These are phyloP conservation scores for Dimocarpus longan DNA, from an alignment of 345 rosid species.

Conservation along the genomic window DNA sequence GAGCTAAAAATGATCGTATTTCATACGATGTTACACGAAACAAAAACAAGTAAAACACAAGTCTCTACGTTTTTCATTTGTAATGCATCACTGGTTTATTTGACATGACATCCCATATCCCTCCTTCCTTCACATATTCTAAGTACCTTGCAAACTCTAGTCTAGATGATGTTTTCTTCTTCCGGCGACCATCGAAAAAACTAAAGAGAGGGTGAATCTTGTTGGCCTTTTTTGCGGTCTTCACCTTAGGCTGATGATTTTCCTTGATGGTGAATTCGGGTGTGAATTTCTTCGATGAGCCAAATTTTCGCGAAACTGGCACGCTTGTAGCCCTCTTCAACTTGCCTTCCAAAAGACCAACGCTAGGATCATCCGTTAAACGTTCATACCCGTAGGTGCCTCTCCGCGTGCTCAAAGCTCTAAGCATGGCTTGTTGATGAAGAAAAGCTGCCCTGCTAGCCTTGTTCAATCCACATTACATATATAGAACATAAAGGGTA, in stretches of 20 bases:
- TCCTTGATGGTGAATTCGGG: constrained; percentile 1
- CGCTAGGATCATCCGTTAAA: constrained; percentile 40
- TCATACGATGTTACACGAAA: constrained; percentile 4
- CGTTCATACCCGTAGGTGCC: constrained; percentile 49
- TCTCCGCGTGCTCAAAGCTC: constrained; percentile 64
- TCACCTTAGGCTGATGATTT: constrained; percentile 5
- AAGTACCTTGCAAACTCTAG: constrained; percentile 75
- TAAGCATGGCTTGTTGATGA: constrained; percentile 40
- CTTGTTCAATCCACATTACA: background rate
- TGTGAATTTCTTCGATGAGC: constrained; percentile 20
- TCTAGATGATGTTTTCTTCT: constrained; percentile 61
- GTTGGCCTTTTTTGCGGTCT: constrained; percentile 34
- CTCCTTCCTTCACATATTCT: constrained; percentile 74
- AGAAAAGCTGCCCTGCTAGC: background rate
- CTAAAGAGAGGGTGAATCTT: constrained; percentile 64
- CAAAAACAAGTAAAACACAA: background rate
- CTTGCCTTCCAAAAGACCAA: constrained; percentile 25
- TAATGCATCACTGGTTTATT: constrained; percentile 53
- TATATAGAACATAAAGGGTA: background rate
- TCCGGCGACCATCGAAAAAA: constrained; percentile 51
- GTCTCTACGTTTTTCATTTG: constrained; percentile 24
- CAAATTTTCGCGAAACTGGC: constrained; percentile 39
- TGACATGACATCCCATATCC: constrained; percentile 58
- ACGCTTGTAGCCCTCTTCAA: constrained; percentile 51
- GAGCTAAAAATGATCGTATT: background rate